phyloP scores from a whole-genome alignment of 768 basidiomycete species.

The Kwoniella dendrophila region DNA sequence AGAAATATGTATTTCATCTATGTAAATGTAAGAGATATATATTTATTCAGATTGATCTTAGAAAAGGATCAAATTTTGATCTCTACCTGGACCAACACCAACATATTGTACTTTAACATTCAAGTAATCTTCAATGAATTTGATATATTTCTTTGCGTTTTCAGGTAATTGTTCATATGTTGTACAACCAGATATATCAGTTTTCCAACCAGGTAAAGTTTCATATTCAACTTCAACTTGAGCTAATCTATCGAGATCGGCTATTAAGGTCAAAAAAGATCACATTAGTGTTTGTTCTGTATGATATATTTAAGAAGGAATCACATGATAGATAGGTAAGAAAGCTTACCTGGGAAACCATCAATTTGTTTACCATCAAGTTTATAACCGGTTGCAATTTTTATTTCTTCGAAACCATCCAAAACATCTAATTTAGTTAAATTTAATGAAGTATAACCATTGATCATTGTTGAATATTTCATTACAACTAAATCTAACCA shows the following conservation, averaged over 20 bases:
- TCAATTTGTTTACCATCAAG: slow-evolving; percentile 74
- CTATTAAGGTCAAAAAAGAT: slow-evolving; percentile 56
- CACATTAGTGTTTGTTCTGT: not conserved
- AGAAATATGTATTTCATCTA: too few relatives aligned
- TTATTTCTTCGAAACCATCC: slow-evolving; percentile 80
- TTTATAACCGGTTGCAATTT: slow-evolving; percentile 78
- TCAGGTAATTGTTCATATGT: slow-evolving; percentile 76
- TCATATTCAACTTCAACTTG: slow-evolving; percentile 82
- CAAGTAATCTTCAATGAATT: slow-evolving; percentile 77
- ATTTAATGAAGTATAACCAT: slow-evolving; percentile 91
- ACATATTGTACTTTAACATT: slow-evolving; percentile 84
- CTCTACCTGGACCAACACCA: slow-evolving; percentile 84
- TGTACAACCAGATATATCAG: slow-evolving; percentile 67
- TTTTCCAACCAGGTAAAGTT: slow-evolving; percentile 88
- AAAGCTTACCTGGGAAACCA: slow-evolving; percentile 79
- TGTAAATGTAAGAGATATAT: not conserved
- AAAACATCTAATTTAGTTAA: slow-evolving; percentile 95
- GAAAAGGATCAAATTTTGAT: slow-evolving; percentile 66
- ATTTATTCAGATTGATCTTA: too few relatives aligned
- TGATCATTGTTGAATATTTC: slow-evolving; percentile 87
- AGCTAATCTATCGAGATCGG: slow-evolving; percentile 79
- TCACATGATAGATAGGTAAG: not conserved
- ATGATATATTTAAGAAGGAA: too few relatives aligned
- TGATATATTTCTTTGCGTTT: slow-evolving; percentile 81
- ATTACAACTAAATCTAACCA: slow-evolving; percentile 98